Evolutionary conservation across 2,329 filamentous ascomycete genomes (phyloP).

Genomic region (Claviceps purpurea): DNA sequence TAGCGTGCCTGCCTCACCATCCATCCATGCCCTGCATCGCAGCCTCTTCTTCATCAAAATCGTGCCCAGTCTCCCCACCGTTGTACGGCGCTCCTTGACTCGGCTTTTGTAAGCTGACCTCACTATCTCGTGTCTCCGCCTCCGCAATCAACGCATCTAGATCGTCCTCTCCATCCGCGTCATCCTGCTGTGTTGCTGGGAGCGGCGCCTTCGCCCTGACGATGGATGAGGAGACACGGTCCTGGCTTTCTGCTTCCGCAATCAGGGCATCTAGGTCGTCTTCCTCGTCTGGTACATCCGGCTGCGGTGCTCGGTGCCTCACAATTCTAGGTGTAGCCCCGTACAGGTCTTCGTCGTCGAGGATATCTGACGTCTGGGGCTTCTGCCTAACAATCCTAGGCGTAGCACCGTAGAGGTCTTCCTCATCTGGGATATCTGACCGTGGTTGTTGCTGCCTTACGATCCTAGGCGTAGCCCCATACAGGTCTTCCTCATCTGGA

Average conservation of each 20-base stretch:
- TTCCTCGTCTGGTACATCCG: slow-evolving; percentile 8
- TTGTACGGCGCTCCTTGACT: slow-evolving; percentile 4
- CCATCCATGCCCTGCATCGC: slow-evolving; percentile 53
- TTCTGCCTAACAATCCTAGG: slow-evolving; percentile 17
- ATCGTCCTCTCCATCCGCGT: slow-evolving; percentile 24
- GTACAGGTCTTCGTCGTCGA: too few species aligned
- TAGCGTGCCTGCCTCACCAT: slow-evolving; percentile 16
- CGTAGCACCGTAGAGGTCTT: slow-evolving; percentile 43
- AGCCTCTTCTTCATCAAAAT: slow-evolving; percentile 51
- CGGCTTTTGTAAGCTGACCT: background rate
- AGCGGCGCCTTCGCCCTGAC: background rate
- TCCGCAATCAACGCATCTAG: slow-evolving; percentile 41
- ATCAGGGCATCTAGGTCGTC: slow-evolving; percentile 42
- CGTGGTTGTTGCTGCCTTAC: too few species aligned
- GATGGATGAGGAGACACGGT: background rate
- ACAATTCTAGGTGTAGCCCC: too few species aligned
- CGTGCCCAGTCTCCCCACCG: slow-evolving; percentile 10
- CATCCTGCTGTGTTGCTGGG: background rate
- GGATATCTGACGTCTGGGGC: slow-evolving; percentile 13
- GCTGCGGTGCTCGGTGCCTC: too few species aligned
- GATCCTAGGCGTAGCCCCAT: too few species aligned
- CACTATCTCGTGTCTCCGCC: slow-evolving; percentile 19
- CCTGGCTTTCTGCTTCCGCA: slow-evolving; percentile 29
- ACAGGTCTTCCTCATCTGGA: too few species aligned
- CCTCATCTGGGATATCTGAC: too few species aligned